Percentiles rank a stretch among this genome's conserved stretches.
These are phyloP conservation scores for Termitomyces sp. DNA, from an alignment of 768 basidiomycete genomes.

Conservation along the genomic window DNA sequence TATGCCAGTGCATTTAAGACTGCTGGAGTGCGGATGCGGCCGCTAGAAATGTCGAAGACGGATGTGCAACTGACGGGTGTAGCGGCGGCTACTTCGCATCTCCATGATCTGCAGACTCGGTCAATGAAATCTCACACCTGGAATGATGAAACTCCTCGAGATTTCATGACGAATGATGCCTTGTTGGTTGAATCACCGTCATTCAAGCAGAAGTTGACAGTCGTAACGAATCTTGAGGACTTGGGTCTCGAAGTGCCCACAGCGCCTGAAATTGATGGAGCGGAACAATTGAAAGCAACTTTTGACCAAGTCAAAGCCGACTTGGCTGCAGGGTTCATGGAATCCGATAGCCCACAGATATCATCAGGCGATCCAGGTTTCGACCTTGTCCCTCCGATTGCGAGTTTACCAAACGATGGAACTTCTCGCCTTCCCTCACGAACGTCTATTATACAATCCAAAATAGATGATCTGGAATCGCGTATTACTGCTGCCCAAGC, in stretches of 20 bases:
- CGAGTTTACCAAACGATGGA: slow-evolving; percentile 12
- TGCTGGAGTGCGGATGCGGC: slow-evolving; percentile 75
- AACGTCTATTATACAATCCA: slow-evolving; percentile 50
- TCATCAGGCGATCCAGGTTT: background rate
- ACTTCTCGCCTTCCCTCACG: slow-evolving; percentile 42
- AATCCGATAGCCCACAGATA: slow-evolving; percentile 19
- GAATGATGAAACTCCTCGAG: slow-evolving; percentile 36
- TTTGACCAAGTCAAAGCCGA: slow-evolving; percentile 87
- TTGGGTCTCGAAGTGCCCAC: slow-evolving; percentile 40
- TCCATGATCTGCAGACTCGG: slow-evolving; percentile 57
- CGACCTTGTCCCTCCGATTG: slow-evolving; percentile 10
- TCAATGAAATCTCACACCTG: slow-evolving; percentile 29
- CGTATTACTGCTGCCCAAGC: slow-evolving; percentile 48
- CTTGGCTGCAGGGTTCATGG: slow-evolving; percentile 50
- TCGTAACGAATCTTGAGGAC: slow-evolving; percentile 21
- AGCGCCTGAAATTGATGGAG: slow-evolving; percentile 53
- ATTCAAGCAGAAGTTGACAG: slow-evolving; percentile 24
- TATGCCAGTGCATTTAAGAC: slow-evolving; percentile 93
- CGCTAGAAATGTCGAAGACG: slow-evolving; percentile 59
- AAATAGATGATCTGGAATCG: slow-evolving; percentile 61
- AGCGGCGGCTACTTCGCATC: slow-evolving; percentile 81
- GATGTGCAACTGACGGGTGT: slow-evolving; percentile 77
- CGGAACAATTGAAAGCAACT: slow-evolving; percentile 71
- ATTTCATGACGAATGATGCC: slow-evolving; percentile 28
- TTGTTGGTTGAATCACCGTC: slow-evolving; percentile 18